These are phyloP conservation scores for Cinchona pubescens DNA, from an alignment of 257 asterid species.

Conservation along the genomic window DNA sequence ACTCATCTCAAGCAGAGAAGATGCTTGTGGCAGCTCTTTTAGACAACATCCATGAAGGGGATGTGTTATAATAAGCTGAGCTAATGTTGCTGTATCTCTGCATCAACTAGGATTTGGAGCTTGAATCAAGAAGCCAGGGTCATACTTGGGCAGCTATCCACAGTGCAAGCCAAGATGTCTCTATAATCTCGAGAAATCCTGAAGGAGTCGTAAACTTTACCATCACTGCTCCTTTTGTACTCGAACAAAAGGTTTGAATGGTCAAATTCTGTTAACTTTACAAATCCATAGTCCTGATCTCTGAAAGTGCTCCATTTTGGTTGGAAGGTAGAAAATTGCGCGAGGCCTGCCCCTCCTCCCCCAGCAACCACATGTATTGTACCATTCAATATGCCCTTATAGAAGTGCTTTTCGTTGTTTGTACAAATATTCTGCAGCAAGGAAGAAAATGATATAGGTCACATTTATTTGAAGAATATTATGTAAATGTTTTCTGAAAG, in stretches of 20 bases:
- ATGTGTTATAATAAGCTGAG: not conserved
- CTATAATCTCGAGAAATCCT: slow-evolving; percentile 76
- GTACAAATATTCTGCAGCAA: slow-evolving; percentile 63
- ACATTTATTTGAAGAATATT: not conserved
- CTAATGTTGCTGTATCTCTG: not conserved
- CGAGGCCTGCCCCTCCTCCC: slow-evolving; percentile 88
- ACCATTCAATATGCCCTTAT: slow-evolving; percentile 73
- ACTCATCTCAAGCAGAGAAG: slow-evolving; percentile 1
- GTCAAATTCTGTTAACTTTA: slow-evolving; percentile 74
- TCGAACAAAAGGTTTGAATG: slow-evolving; percentile 78
- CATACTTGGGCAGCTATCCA: slow-evolving; percentile 79
- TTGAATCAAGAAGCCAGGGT: slow-evolving; percentile 55
- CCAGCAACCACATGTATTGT: slow-evolving; percentile 96
- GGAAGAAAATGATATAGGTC: not conserved
- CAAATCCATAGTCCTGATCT: slow-evolving; percentile 74
- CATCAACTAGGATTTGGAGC: not conserved
- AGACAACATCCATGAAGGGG: not conserved
- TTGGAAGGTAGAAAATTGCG: slow-evolving; percentile 51
- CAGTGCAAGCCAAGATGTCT: slow-evolving; percentile 78
- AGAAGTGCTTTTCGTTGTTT: slow-evolving; percentile 49
- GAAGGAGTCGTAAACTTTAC: slow-evolving; percentile 80
- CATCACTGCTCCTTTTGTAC: slow-evolving; percentile 84
- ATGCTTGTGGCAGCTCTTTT: not conserved
- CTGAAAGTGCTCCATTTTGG: slow-evolving; percentile 78
- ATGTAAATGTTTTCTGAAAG: not conserved